phyloP scores from a whole-genome alignment of 805 yeast species.

The Metschnikowia picachoensis region DNA sequence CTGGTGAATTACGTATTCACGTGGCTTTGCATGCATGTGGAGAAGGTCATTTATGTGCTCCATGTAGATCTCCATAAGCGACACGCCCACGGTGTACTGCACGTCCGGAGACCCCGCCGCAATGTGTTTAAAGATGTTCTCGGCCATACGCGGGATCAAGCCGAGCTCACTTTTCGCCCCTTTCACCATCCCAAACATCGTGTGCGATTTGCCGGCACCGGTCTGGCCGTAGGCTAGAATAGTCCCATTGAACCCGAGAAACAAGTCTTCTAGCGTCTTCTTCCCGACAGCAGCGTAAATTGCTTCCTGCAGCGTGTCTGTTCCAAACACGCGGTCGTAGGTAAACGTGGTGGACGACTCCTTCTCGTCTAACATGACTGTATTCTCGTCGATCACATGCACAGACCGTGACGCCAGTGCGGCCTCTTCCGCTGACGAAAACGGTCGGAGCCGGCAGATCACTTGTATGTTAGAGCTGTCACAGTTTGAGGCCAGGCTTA shows the following conservation, averaged over 20 bases:
- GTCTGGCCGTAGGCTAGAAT: conserved; percentile 78
- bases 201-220: conserved; percentile 71
- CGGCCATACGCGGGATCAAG: conserved; percentile 67
- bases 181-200: conserved; percentile 60
- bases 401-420: conserved; percentile 19
- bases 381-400: conserved; percentile 20
- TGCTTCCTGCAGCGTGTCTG: conserved; percentile 48
- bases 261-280: conserved; percentile 64
- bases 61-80: conserved; percentile 78
- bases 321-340: conserved; percentile 63
- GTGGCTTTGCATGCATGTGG: conserved; percentile 20
- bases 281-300: conserved; percentile 56
- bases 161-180: conserved; percentile 41
- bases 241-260: conserved; percentile 74
- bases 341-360: conserved; percentile 40
- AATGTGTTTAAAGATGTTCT: conserved; percentile 57
- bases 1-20: conserved; percentile 54
- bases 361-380: conserved; percentile 27
- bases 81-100: conserved; percentile 64
- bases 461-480: conserved; percentile 49
- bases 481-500: background rate
- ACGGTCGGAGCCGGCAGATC: conserved; percentile 69
- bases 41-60: conserved; percentile 74
- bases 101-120: conserved; percentile 43
- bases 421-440: conserved; percentile 30